Conservation (phyloP, 2,329 filamentous ascomycete species). For the Aspergillus arachidicola region DNA sequence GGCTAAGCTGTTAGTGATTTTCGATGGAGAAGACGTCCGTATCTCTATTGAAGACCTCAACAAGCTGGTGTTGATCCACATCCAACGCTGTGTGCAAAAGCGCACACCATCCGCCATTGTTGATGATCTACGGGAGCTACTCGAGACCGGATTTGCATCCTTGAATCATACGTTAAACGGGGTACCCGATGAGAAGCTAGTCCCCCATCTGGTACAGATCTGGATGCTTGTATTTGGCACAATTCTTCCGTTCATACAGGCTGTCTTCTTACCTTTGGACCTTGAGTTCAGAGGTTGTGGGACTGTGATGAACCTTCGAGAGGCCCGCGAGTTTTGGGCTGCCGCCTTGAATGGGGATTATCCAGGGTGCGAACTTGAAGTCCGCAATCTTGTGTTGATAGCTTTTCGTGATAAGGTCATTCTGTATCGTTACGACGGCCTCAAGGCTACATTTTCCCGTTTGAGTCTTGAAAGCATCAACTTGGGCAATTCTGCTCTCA, state of each 20-base stretch:
- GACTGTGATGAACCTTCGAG: conserved; percentile 72
- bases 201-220: conserved; percentile 85
- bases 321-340: conserved; percentile 90
- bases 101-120: conserved; percentile 61
- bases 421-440: conserved; percentile 80
- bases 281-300: conserved; percentile 89
- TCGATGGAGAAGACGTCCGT: conserved; percentile 65
- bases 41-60: conserved; percentile 69
- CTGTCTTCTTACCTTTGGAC: conserved; percentile 90
- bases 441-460: conserved; percentile 88
- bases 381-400: conserved; percentile 84
- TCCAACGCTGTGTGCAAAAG: conserved; percentile 64
- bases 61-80: conserved; percentile 62
- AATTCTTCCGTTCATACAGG: conserved; percentile 90
- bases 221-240: conserved; percentile 93
- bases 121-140: conserved; percentile 64
- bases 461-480: conserved; percentile 80
- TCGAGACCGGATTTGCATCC: conserved; percentile 76
- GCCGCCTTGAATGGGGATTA: conserved; percentile 58
- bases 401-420: conserved; percentile 89
- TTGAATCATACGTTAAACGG: conserved; percentile 80
- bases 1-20: conserved; percentile 63
- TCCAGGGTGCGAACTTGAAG: conserved; percentile 69
- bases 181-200: conserved; percentile 82
- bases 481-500: conserved; percentile 49